These are phyloP conservation scores for Petunia hybrid DNA, from an alignment of 305 asterid species.

Conservation along the genomic window DNA sequence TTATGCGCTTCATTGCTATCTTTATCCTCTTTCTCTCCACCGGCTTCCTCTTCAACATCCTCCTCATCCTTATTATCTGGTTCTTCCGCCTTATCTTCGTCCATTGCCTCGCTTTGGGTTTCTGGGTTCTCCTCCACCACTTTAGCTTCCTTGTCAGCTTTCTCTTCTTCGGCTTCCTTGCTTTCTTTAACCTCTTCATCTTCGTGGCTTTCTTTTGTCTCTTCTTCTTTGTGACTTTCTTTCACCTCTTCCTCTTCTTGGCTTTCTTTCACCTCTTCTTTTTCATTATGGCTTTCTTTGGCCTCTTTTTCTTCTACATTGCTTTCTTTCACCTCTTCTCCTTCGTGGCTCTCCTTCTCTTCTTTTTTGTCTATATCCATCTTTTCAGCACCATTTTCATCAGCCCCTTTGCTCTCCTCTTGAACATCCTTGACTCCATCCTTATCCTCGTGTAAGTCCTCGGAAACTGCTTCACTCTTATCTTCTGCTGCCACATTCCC, in stretches of 20 bases:
- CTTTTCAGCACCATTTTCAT: constrained; percentile 39
- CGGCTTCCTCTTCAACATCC: constrained; percentile 26
- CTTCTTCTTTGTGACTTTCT: constrained; percentile 35
- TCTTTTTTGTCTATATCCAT: constrained; percentile 55
- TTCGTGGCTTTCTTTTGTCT: background rate
- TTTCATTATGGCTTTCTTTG: constrained; percentile 5
- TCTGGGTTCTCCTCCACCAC: constrained; percentile 41
- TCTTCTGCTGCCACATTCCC: constrained; percentile 49
- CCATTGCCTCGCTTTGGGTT: background rate
- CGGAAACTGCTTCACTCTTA: constrained; percentile 40
- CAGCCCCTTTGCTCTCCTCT: constrained; percentile 46
- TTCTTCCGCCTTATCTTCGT: constrained; percentile 23
- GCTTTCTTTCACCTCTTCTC: constrained; percentile 38
- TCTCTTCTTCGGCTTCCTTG: constrained; percentile 35
- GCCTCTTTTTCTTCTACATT: constrained; percentile 30
- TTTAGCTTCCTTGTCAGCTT: constrained; percentile 34
- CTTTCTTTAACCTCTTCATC: constrained; percentile 40
- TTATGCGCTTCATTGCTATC: constrained; percentile 44
- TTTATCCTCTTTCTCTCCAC: constrained; percentile 30
- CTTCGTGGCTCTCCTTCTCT: constrained; percentile 34
- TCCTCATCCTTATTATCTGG: constrained; percentile 15
- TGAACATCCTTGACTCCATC: constrained; percentile 47
- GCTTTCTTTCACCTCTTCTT: background rate
- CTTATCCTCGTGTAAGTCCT: constrained; percentile 42
- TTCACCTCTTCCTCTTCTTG: constrained; percentile 42